Conservation (phyloP, 257 asterid genomes). For the Scutellaria galericulata region DNA sequence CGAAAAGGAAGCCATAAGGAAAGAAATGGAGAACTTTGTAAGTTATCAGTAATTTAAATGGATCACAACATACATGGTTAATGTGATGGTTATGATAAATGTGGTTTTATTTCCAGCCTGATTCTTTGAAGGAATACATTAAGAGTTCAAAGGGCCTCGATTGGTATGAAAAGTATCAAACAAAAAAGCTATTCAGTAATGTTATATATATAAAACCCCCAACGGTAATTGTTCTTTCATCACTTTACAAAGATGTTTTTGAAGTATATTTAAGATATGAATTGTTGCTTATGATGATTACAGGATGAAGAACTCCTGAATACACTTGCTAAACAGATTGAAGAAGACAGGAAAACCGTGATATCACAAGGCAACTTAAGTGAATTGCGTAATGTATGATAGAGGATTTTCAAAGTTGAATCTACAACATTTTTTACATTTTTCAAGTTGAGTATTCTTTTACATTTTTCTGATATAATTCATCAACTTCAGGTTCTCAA, state of each 20-base stretch:
- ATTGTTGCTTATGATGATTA: slow-evolving; percentile 28
- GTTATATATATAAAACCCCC: slow-evolving; percentile 59
- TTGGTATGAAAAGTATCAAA: slow-evolving; percentile 47
- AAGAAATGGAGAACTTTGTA: slow-evolving; percentile 75
- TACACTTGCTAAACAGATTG: slow-evolving; percentile 71
- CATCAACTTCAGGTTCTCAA: slow-evolving; percentile 70
- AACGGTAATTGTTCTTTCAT: slow-evolving; percentile 47
- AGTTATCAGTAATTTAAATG: slow-evolving; percentile 30
- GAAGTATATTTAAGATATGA: too few relatives aligned
- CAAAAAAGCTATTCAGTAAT: slow-evolving; percentile 56
- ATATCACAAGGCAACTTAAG: slow-evolving; percentile 76
- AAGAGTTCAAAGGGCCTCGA: slow-evolving; percentile 50
- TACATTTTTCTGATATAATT: slow-evolving; percentile 1
- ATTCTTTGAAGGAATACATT: slow-evolving; percentile 52
- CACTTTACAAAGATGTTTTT: too few relatives aligned
- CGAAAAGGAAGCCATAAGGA: slow-evolving; percentile 56
- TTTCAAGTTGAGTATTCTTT: too few relatives aligned
- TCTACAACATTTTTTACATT: slow-evolving; percentile 12
- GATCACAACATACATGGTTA: neutral
- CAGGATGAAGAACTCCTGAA: slow-evolving; percentile 78
- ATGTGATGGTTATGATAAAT: neutral
- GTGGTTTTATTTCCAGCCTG: slow-evolving; percentile 56
- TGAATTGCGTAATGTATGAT: slow-evolving; percentile 45
- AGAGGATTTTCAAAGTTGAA: neutral
- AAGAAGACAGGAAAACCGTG: slow-evolving; percentile 77